Base-by-base conservation (phyloP, 1,284 basidiomycete genomes). In the Cutaneotrichosporon sp. region DNA sequence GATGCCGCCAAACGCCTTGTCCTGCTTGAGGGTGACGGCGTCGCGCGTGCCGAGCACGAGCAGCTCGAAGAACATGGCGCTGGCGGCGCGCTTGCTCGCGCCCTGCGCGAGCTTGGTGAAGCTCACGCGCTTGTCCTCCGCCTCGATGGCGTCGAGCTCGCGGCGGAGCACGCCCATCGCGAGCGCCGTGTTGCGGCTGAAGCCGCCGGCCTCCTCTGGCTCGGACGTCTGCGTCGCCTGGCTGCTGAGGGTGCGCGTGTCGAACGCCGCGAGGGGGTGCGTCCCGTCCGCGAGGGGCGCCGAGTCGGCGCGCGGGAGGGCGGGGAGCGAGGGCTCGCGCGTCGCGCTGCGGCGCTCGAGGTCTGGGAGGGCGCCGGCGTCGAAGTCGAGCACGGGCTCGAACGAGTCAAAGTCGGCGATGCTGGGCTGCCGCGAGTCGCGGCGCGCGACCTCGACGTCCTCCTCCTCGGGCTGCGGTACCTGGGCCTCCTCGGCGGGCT, bases 31-130 rank as follows among this genome's bases (percentile, higher is more conserved):
- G 69, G 88, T 87, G 69, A 99, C 82, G 72, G 90, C 92, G 76
- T 97, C 94, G 47, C 91, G 88, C 0, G 95, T 97, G 10, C 92
- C 89, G 2, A 99, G 86, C 4, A 97, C 92, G 31, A 99, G 87
- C 56, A 98, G 81, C 80, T 99, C 95, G 74, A 98, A 99, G 84
- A 99, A 99, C 84, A 99, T 98, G 2, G 91, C 88, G 0, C 94
- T 87, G 0, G 95, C 93, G 4, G 94, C 95, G 50, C 92, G 87
- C 56, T 92, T 88, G 9, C 91, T 90, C 9, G 92, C 91, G 24
- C 61, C 61, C 16, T 27, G 38, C 1, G 64, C 56, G 14, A 66
- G 85, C 70, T 85, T 81, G 56, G 85, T 84, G 80, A 94, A 95
- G 71, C 86, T 88, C 68, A 92, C 78, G 6, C 82, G 80, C 77